Evolutionary conservation across 2,329 filamentous ascomycete genomes (phyloP).

Genomic region (Pyrenophora graminea): DNA sequence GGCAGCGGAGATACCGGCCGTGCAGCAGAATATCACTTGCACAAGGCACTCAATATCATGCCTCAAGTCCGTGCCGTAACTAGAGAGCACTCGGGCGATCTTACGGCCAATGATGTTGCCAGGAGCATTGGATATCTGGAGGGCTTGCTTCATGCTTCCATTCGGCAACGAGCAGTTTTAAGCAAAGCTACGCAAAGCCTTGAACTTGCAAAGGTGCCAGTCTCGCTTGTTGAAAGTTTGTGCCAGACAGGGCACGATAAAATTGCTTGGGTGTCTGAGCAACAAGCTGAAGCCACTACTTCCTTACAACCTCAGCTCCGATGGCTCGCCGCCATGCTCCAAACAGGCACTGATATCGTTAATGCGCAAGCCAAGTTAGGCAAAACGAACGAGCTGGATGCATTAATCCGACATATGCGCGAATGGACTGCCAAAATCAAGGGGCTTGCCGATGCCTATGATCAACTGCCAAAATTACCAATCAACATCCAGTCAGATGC

Average conservation of each 20-base stretch:
- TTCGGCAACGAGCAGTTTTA: constrained; percentile 62
- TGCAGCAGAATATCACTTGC: constrained; percentile 71
- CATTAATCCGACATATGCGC: constrained; percentile 29
- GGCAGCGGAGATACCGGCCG: constrained; percentile 34
- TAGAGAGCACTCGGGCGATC: constrained; percentile 78
- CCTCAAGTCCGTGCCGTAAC: constrained; percentile 68
- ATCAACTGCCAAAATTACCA: constrained; percentile 33
- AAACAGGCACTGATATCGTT: constrained; percentile 65
- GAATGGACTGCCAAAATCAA: constrained; percentile 28
- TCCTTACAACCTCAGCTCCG: constrained; percentile 30
- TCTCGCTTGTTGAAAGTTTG: constrained; percentile 41
- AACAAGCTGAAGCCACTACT: constrained; percentile 13
- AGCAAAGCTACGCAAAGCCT: constrained; percentile 38
- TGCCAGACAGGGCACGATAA: constrained; percentile 20
- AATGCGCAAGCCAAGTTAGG: constrained; percentile 70
- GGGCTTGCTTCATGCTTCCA: constrained; percentile 71
- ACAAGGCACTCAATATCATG: constrained; percentile 76
- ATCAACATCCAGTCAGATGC: constrained; percentile 29
- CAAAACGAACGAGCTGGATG: constrained; percentile 40
- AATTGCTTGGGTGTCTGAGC: constrained; percentile 22
- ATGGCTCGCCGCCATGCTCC: constrained; percentile 74
- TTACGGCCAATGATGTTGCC: constrained; percentile 77
- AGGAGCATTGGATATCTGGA: constrained; percentile 86
- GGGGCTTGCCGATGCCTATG: constrained; percentile 20
- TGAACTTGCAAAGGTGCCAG: constrained; percentile 44